Evolutionary conservation across 2,329 filamentous ascomycete genomes (phyloP).

Genomic region (Neonectria coccinea): DNA sequence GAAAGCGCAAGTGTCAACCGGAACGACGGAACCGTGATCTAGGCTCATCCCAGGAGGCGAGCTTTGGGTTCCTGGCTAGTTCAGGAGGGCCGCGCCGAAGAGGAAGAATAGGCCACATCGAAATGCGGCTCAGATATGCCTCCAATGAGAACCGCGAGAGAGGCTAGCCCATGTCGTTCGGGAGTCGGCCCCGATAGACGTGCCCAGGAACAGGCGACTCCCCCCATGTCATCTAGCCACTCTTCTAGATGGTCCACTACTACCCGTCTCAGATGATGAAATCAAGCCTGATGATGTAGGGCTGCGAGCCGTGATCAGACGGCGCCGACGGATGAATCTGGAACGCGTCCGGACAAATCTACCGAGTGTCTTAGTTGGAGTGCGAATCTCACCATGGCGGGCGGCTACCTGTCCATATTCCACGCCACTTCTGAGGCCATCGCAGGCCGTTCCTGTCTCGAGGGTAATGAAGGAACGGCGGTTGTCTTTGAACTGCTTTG

Average conservation of each 20-base stretch:
- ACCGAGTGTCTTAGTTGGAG: background rate
- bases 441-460: slow-evolving; percentile 1
- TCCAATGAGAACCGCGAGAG: slow-evolving; percentile 24
- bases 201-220: slow-evolving; percentile 25
- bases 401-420: slow-evolving; percentile 6
- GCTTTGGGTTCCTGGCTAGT: background rate
- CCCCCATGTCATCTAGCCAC: slow-evolving; percentile 25
- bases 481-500: slow-evolving; percentile 6
- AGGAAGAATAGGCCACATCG: background rate
- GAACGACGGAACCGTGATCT: background rate
- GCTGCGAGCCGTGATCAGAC: background rate
- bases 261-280: slow-evolving; percentile 13
- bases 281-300: slow-evolving; percentile 7
- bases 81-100: background rate
- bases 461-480: slow-evolving; percentile 1
- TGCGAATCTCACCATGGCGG: slow-evolving; percentile 17
- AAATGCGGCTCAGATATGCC: slow-evolving; percentile 24
- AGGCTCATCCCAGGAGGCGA: background rate
- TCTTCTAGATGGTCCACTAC: background rate
- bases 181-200: slow-evolving; percentile 13
- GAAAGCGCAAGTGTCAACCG: background rate
- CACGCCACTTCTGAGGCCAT: slow-evolving; percentile 34
- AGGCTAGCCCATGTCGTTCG: background rate
- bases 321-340: slow-evolving; percentile 18
- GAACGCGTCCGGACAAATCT: slow-evolving; percentile 7